Evolutionary conservation across 768 basidiomycete genomes (phyloP), one percentile per base, ranked within the genome.

Genomic region (Termitomyces sp.): DNA sequence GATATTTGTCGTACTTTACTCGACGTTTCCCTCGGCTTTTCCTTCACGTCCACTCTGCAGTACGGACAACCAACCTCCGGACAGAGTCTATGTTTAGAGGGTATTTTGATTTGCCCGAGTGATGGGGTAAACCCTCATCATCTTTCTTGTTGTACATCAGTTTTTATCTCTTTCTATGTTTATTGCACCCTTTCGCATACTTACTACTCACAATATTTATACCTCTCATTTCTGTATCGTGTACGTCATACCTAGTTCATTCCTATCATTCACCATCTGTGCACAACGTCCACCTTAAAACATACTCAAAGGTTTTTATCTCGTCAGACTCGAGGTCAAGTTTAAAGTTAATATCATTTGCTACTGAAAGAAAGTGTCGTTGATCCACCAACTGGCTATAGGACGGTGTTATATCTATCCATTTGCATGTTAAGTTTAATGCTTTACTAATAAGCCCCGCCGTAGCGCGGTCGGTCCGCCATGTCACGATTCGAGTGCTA

Each of bases 1-100:
- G 96, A 12, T 98, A 91, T 77, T 72, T 99, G 53, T 75, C 80
- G 1, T 99, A 98, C 71, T 99, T 98, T 69, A 98, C 96, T 3
- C 80, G 84, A 31, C 85, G 94, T n/a, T 98, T 89, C 74, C 97
- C 97, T 14, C 77, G 74, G 16, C 80, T 98, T 9, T 93, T 99
- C 79, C 75, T 98, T 49, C 94, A 98, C 68, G 94, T 98, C 22
- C 89, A 96, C 65, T 70, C 76, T n/a, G 92, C 94, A 64, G 79
- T 99, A 62, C 79, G 81, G 9, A 76, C 80, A 31, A 88, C 87
- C 13, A 74, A 80, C n/a, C 76, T 98, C 42, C 79, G 85, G 51
- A 76, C 79, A 60, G 97, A 98, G 69, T 84, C 90, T 16, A 92
- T 94, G 88, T 98, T 98, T 75, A 84, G 86, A 68, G 73, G 82